These are phyloP conservation scores for Plasmodium ovale DNA, from an alignment of 169 alveolate genomes.

Conservation along the genomic window DNA sequence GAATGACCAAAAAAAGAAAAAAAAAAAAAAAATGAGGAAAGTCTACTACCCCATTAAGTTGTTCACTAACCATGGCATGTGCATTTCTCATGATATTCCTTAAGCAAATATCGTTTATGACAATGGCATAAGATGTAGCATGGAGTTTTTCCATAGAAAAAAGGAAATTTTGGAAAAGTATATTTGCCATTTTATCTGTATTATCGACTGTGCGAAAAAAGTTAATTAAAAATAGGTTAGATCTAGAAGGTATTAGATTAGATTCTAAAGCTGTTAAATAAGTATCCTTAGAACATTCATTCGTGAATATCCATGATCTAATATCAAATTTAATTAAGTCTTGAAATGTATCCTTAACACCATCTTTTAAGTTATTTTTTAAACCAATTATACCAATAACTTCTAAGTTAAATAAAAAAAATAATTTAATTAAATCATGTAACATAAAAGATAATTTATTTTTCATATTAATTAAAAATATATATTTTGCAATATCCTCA, in stretches of 20 bases:
- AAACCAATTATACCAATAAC: constrained; percentile 72
- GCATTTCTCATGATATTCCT: constrained; percentile 74
- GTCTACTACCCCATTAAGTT: too few species aligned
- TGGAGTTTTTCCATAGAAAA: constrained; percentile 66
- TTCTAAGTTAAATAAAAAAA: constrained; percentile 59
- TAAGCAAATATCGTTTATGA: constrained; percentile 43
- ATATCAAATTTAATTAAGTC: constrained; percentile 70
- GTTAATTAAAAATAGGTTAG: constrained; percentile 58
- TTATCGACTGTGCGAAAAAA: constrained; percentile 9
- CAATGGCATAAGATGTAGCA: constrained; percentile 51
- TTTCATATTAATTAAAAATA: constrained; percentile 30
- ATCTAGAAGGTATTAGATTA: constrained; percentile 44
- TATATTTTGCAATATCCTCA: constrained; percentile 72
- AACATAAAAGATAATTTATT: constrained; percentile 40
- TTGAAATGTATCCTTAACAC: constrained; percentile 58
- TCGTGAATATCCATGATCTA: constrained; percentile 72
- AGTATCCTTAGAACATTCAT: constrained; percentile 69
- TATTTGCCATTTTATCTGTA: constrained; percentile 30
- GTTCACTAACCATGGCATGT: constrained; percentile 78
- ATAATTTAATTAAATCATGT: constrained; percentile 61
- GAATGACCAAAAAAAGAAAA: too few species aligned
- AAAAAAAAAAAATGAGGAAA: too few species aligned
- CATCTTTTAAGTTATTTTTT: constrained; percentile 55
- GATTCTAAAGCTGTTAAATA: constrained; percentile 68
- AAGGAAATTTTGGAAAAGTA: constrained; percentile 70